Base-by-base conservation (phyloP, 2,329 filamentous ascomycete species). In the Septoria linicola region DNA sequence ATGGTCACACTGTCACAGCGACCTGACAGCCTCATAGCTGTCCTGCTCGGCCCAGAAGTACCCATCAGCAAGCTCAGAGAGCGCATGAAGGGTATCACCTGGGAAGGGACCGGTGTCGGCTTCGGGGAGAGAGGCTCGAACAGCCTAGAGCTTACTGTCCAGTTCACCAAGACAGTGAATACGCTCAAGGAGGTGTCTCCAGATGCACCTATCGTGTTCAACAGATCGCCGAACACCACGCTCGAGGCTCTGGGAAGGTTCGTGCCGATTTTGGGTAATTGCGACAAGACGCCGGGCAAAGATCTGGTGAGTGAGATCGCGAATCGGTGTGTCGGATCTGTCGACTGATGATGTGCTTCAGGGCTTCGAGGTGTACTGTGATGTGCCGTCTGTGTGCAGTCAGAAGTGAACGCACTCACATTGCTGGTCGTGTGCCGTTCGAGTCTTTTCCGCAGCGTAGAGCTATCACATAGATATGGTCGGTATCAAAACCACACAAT, bases 331-430 rank as follows among this genome's bases (percentile, higher is more conserved):
- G 16, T 36, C 21, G 19, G 1, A n/a, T 11, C 7, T 7, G n/a
- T 25, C 20, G 17, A 13, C 14, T 8, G 16, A 31, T 36, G 14
- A 19, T 8, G 34, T n/a, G 43, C 14, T 46, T 5, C 5, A 46
- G 43, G 43, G 32, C 1, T 37, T 37, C 8, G 34, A 46, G 21
- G n/a, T 46, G 20, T 36, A 27, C 21, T 46, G 20, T 30, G 20
- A 46, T 30, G 43, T 46, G 19, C 43, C 43, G 16, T 31, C 30
- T 8, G 32, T 46, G 3, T 46, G 43, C 21, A 36, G 32, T 30
- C 43, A 20, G 19, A 16, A 21, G 14, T 46, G 31, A 34, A 13
- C 14, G 31, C n/a, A n/a, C 13, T n/a, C 23, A 10, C 10, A 4
- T 34, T 13, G 14, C 5, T 7, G 31, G 4, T 13, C 31, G 5